phyloP scores from a whole-genome alignment of 2,329 filamentous ascomycete species.

The Aureobasidium sp. region DNA sequence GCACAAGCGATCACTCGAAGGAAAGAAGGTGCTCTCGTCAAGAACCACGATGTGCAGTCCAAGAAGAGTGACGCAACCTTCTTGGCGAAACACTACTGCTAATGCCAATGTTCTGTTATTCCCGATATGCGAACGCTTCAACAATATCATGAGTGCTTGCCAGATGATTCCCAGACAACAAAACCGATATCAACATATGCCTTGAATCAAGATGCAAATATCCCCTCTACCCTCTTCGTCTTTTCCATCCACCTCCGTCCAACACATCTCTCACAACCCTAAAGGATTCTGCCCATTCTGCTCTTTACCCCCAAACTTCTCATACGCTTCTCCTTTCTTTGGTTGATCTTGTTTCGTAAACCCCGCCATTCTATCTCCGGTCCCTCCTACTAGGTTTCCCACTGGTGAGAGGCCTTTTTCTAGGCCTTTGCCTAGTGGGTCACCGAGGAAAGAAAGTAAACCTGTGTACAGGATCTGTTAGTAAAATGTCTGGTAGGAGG shows the following conservation, averaged over 20 bases:
- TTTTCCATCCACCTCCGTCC: no score
- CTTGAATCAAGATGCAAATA: no score
- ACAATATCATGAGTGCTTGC: background rate
- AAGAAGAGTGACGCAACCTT: background rate
- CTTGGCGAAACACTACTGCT: background rate
- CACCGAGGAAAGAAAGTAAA: constrained; percentile 22
- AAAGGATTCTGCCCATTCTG: constrained; percentile 28
- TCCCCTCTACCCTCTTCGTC: no score
- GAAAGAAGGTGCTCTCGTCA: background rate
- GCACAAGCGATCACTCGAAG: background rate
- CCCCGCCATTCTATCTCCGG: background rate
- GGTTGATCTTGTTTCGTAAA: background rate
- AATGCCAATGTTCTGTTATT: no score
- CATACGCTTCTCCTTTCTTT: constrained; percentile 12
- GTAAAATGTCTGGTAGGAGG: background rate
- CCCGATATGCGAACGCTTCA: background rate
- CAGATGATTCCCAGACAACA: no score
- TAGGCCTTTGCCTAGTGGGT: constrained; percentile 26
- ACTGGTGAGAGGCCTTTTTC: constrained; percentile 22
- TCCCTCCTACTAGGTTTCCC: constrained; percentile 20
- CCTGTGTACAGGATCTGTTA: background rate
- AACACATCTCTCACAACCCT: constrained; percentile 13
- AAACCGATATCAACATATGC: no score
- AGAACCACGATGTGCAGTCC: background rate
- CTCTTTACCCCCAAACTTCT: constrained; percentile 25